Conservation (phyloP, 768 basidiomycete genomes). For the Amanita rubescens region DNA sequence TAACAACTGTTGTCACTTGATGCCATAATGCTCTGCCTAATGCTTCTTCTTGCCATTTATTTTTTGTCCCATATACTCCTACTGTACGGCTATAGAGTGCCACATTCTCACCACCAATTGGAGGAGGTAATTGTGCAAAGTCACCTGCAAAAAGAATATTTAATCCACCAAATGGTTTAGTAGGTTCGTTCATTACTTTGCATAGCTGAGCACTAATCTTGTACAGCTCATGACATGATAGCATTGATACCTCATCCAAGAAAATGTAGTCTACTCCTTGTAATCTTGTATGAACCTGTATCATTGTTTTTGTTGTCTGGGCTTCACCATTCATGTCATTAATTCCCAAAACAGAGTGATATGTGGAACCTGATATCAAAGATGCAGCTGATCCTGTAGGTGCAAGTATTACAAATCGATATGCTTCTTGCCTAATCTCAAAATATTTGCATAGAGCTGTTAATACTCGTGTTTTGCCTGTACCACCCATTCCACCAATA, state of each 20-base stretch:
- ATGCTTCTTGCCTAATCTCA: neutral
- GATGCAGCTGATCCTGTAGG: slow-evolving; percentile 21
- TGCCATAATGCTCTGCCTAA: slow-evolving; percentile 25
- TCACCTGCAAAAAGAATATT: slow-evolving; percentile 24
- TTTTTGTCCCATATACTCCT: neutral
- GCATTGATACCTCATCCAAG: neutral
- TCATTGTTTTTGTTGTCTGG: neutral
- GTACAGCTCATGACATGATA: neutral
- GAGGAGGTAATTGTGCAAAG: slow-evolving; percentile 27
- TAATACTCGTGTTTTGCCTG: slow-evolving; percentile 26
- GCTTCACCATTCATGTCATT: slow-evolving; percentile 3
- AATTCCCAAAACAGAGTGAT: neutral
- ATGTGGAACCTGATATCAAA: slow-evolving; percentile 16
- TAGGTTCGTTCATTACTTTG: neutral
- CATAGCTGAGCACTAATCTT: neutral
- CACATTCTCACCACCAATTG: slow-evolving; percentile 13
- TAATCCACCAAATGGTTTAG: neutral
- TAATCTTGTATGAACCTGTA: neutral
- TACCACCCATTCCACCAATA: slow-evolving; percentile 26
- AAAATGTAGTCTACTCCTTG: neutral
- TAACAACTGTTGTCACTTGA: slow-evolving; percentile 23
- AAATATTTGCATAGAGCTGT: slow-evolving; percentile 20
- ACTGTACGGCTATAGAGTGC: slow-evolving; percentile 12
- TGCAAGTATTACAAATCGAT: slow-evolving; percentile 15
- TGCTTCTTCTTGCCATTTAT: slow-evolving; percentile 10